A percentile compares a stretch with the other conserved stretches of the same genome.
These are phyloP conservation scores for Ophiostoma sp. DNA, from an alignment of 2,329 filamentous ascomycete genomes.

Conservation along the genomic window DNA sequence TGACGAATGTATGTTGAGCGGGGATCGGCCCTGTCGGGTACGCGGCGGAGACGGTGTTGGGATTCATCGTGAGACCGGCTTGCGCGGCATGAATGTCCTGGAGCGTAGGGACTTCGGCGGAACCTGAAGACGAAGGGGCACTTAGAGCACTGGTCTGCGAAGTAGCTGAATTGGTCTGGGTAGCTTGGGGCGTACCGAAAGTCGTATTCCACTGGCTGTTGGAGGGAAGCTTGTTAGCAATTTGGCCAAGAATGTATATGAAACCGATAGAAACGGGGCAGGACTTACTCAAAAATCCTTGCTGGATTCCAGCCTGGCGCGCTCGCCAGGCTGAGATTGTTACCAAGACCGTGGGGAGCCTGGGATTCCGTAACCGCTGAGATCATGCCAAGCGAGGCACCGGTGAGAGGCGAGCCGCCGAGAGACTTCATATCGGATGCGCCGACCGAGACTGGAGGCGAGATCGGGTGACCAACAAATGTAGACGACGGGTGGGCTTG, in stretches of 20 bases:
- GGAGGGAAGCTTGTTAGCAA: not conserved
- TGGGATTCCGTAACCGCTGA: constrained; percentile 57
- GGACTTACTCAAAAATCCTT: constrained; percentile 82
- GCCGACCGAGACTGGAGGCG: constrained; percentile 75
- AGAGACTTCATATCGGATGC: constrained; percentile 68
- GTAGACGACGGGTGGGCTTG: constrained; percentile 48
- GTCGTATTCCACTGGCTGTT: constrained; percentile 90
- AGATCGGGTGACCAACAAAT: constrained; percentile 61
- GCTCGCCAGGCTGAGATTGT: constrained; percentile 60
- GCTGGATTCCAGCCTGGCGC: constrained; percentile 78
- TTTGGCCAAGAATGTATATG: not conserved
- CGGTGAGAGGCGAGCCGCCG: constrained; percentile 70
- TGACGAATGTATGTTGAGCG: constrained; percentile 55
- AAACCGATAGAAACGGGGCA: constrained; percentile 41
- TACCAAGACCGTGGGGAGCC: constrained; percentile 47
- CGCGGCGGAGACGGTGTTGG: constrained; percentile 48
- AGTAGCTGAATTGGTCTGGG: constrained; percentile 45
- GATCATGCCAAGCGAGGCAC: constrained; percentile 73
- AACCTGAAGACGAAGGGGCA: constrained; percentile 54
- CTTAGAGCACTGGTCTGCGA: constrained; percentile 54
- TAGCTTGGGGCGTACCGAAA: constrained; percentile 70
- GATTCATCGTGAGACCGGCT: constrained; percentile 49
- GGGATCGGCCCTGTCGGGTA: constrained; percentile 56
- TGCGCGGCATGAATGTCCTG: constrained; percentile 54
- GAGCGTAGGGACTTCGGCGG: constrained; percentile 54